Evolutionary conservation across 495 filamentous ascomycete genomes (phyloP).

Genomic region (Polyplosphaeria fusca): DNA sequence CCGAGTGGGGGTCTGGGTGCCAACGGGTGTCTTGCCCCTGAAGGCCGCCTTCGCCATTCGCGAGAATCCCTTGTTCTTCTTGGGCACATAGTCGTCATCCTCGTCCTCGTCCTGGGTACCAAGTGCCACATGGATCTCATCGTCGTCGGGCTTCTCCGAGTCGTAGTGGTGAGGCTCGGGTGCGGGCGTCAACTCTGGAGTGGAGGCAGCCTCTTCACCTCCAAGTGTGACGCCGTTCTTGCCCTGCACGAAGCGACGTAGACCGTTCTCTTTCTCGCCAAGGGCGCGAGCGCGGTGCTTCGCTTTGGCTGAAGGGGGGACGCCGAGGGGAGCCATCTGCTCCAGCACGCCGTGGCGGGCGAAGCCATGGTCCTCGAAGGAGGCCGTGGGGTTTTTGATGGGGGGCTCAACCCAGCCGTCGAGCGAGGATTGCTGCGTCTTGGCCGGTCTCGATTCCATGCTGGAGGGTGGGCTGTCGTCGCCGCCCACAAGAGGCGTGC

Average conservation of each 20-base stretch:
- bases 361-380: conserved; percentile 65
- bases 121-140: conserved; percentile 8
- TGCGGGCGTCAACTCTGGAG: conserved; percentile 33
- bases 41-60: conserved; percentile 18
- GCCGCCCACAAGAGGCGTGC: conserved; percentile 51
- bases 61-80: conserved; percentile 18
- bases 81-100: conserved; percentile 39
- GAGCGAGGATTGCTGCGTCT: conserved; percentile 44
- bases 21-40: conserved; percentile 17
- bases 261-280: conserved; percentile 16
- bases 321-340: conserved; percentile 68
- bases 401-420: conserved; percentile 71
- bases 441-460: conserved; percentile 31
- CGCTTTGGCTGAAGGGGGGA: conserved; percentile 53
- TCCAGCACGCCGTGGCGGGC: conserved; percentile 62
- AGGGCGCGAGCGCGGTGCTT: conserved; percentile 44
- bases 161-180: conserved; percentile 28
- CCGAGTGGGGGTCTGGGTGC: conserved; percentile 2
- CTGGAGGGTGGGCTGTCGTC: conserved; percentile 39
- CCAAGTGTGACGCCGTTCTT: conserved; percentile 10
- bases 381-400: conserved; percentile 59
- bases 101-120: conserved; percentile 36
- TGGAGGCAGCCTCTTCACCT: conserved; percentile 30
- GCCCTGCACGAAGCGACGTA: conserved; percentile 1
- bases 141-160: conserved; percentile 27